Evolutionary conservation across 371 early-diverging fungal genomes (phyloP).

Genomic region (Apophysomyces trapeziformis): DNA sequence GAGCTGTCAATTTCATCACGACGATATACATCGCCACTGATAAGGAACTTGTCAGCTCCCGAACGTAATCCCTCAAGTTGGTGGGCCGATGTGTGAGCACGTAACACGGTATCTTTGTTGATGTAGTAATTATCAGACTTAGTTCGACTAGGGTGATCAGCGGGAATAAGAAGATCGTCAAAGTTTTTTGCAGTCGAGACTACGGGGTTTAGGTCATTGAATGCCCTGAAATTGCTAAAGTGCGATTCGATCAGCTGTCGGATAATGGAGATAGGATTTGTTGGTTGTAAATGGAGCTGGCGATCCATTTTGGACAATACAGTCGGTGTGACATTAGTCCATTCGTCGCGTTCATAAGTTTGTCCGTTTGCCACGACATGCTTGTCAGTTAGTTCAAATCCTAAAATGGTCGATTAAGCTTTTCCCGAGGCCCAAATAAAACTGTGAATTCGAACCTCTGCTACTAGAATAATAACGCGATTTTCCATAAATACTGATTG

Average conservation of each 20-base stretch:
- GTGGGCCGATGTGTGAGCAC: constrained; percentile 97
- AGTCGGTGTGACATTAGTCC: constrained; percentile 82
- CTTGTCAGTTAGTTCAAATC: constrained; percentile 23
- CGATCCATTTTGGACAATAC: constrained; percentile 80
- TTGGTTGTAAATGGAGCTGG: constrained; percentile 78
- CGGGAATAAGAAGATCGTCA: constrained; percentile 85
- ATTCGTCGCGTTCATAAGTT: constrained; percentile 61
- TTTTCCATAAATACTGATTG: background rate
- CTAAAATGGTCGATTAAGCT: constrained; percentile 5
- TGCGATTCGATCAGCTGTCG: constrained; percentile 78
- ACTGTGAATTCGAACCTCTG: background rate
- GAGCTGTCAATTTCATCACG: constrained; percentile 95
- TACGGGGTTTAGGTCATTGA: constrained; percentile 74
- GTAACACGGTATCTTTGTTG: constrained; percentile 76
- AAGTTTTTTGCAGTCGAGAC: constrained; percentile 89
- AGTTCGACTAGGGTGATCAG: constrained; percentile 84
- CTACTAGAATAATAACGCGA: background rate
- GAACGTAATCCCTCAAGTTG: constrained; percentile 76
- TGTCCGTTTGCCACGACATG: constrained; percentile 57
- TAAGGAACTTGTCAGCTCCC: constrained; percentile 66
- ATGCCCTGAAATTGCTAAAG: constrained; percentile 69
- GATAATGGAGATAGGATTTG: constrained; percentile 89
- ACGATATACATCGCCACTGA: constrained; percentile 96
- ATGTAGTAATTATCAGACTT: constrained; percentile 94
- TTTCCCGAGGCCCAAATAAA: background rate